phyloP scores from a whole-genome alignment of 2,329 filamentous ascomycete species.

The Arthrobotrys musiformis region DNA sequence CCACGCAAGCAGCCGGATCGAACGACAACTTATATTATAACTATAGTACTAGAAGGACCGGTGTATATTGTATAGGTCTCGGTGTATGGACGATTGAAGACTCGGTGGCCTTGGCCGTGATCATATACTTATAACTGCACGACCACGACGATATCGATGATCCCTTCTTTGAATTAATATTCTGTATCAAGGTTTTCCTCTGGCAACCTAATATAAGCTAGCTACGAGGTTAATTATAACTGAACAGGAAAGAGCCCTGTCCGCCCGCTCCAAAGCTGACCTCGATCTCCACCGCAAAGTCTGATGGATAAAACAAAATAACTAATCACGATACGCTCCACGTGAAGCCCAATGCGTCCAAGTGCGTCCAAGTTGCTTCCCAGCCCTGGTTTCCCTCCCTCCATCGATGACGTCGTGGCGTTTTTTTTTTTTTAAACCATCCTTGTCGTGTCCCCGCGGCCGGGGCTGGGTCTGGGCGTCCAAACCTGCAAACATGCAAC shows the following conservation, averaged over 20 bases:
- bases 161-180: too few species aligned
- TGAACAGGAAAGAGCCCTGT: conserved; percentile 6
- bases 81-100: too few species aligned
- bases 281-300: conserved; percentile 29
- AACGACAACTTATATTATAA: too few species aligned
- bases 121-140: too few species aligned
- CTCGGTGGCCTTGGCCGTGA: too few species aligned
- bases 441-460: not conserved
- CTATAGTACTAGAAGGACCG: not conserved
- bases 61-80: too few species aligned
- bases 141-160: too few species aligned
- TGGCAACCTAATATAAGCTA: too few species aligned
- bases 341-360: conserved; percentile 7
- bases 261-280: not conserved
- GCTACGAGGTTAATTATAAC: too few species aligned
- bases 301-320: conserved; percentile 10
- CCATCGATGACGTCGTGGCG: conserved; percentile 46
- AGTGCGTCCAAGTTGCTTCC: not conserved
- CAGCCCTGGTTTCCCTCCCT: not conserved
- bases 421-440: too few species aligned
- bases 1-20: not conserved
- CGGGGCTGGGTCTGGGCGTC: not conserved
- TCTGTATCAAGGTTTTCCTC: too few species aligned
- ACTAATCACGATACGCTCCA: conserved; percentile 4
- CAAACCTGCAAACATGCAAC: not conserved